A percentile compares a stretch with the other conserved stretches of the same genome.
Evolutionary conservation across 2,329 filamentous ascomycete species (phyloP).

Genomic region (Gnomoniopsis sp.): DNA sequence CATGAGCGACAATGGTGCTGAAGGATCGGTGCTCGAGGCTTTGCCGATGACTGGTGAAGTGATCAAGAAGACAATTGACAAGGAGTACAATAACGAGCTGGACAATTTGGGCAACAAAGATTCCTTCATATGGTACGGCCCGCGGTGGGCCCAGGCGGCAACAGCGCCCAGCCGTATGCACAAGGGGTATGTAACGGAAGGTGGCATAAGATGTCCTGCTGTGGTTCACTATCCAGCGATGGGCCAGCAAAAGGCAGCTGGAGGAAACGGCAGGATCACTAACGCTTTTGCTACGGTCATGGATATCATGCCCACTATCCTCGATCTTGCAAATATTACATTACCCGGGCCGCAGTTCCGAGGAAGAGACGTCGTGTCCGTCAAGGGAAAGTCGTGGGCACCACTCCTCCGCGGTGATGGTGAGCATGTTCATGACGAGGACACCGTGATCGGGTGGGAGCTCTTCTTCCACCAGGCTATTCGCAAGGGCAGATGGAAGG

Average conservation of each 20-base stretch:
- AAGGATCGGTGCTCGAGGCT: slow-evolving; percentile 25
- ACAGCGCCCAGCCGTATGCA: slow-evolving; percentile 27
- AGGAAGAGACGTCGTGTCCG: slow-evolving; percentile 30
- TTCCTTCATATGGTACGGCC: slow-evolving; percentile 57
- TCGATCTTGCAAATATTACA: slow-evolving; percentile 42
- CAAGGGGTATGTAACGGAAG: slow-evolving; percentile 38
- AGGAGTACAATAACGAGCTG: slow-evolving; percentile 54
- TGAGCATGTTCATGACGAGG: slow-evolving; percentile 31
- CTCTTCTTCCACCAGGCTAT: slow-evolving; percentile 31
- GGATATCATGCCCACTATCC: slow-evolving; percentile 46
- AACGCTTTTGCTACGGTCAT: slow-evolving; percentile 50
- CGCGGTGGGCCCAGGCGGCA: slow-evolving; percentile 44
- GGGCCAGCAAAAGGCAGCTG: slow-evolving; percentile 19
- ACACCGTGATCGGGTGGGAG: slow-evolving; percentile 36
- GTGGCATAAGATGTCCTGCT: slow-evolving; percentile 51
- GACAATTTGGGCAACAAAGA: slow-evolving; percentile 54
- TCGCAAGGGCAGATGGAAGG: slow-evolving; percentile 35
- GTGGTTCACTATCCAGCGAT: slow-evolving; percentile 29
- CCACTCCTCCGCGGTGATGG: slow-evolving; percentile 26
- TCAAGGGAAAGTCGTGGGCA: slow-evolving; percentile 33
- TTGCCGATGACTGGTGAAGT: slow-evolving; percentile 21
- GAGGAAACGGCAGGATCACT: slow-evolving; percentile 33
- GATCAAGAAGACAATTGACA: slow-evolving; percentile 29
- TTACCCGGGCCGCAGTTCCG: slow-evolving; percentile 51
- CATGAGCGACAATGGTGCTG: slow-evolving; percentile 54